Evolutionary conservation across 2,329 filamentous ascomycete genomes (phyloP).

Genomic region (Ophiocordyceps camponoti-rufipedis): DNA sequence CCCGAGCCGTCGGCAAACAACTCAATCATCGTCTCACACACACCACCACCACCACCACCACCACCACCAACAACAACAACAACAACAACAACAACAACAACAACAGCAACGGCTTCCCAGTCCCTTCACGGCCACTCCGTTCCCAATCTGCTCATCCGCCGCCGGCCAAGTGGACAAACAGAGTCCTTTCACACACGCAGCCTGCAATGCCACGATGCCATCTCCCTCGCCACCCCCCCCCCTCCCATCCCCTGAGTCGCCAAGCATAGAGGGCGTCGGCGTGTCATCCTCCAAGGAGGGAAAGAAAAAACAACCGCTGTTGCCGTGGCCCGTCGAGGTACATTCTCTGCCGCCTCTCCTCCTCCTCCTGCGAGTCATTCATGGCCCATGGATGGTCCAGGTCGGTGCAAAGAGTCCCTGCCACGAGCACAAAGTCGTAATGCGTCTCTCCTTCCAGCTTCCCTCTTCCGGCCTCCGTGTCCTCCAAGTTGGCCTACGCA

Average conservation of each 20-base stretch:
- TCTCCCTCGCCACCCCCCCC: not conserved
- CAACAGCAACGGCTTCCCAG: no score
- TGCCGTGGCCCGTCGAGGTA: not conserved
- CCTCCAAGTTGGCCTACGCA: not conserved
- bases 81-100: no score
- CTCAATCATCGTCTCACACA: no score
- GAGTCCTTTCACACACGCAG: not conserved
- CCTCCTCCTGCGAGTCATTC: no score
- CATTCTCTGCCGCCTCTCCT: not conserved
- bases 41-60: no score
- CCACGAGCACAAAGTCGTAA: not conserved
- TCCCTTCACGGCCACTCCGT: not conserved
- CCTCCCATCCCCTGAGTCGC: not conserved
- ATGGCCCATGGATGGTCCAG: no score
- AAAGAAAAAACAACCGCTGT: no score
- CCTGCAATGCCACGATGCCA: not conserved
- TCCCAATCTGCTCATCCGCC: not conserved
- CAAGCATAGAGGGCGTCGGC: not conserved
- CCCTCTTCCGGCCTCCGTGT: not conserved
- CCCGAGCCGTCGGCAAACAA: no score
- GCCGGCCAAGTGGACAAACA: not conserved
- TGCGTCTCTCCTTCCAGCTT: not conserved
- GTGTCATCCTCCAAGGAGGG: not conserved
- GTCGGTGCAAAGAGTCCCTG: not conserved
- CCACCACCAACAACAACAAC: no score